Evolutionary conservation across 495 filamentous ascomycete genomes (phyloP).

Genomic region (Xylaria palmicola): DNA sequence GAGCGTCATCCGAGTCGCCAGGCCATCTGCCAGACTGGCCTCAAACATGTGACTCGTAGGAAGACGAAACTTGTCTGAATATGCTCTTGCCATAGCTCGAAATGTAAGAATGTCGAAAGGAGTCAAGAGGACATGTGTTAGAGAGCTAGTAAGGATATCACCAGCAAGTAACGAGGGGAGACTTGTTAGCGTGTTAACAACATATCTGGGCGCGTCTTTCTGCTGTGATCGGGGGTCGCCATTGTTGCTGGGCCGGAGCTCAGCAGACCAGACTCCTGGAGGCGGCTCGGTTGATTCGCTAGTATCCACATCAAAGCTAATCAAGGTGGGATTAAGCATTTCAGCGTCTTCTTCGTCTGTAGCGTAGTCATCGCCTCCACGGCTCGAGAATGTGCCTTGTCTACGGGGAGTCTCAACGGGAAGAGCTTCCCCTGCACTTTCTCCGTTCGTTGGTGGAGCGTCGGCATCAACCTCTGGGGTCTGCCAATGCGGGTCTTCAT

Average conservation of each 20-base stretch:
- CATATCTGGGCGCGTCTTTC: constrained; percentile 32
- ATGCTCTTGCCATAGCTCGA: constrained; percentile 30
- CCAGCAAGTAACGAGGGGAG: constrained; percentile 36
- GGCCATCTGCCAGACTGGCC: constrained; percentile 18
- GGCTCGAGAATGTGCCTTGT: constrained; percentile 31
- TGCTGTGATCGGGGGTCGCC: constrained; percentile 24
- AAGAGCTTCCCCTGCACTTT: constrained; percentile 24
- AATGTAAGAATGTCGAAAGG: constrained; percentile 32
- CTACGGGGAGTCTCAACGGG: constrained; percentile 32
- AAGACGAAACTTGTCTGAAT: constrained; percentile 23
- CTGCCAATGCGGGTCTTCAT: constrained; percentile 23
- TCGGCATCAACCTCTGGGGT: constrained; percentile 23
- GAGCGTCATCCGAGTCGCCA: constrained; percentile 23
- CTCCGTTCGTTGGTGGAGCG: constrained; percentile 24
- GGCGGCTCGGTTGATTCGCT: constrained; percentile 43
- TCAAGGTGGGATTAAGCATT: constrained; percentile 48
- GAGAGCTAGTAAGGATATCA: constrained; percentile 34
- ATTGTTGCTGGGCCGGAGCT: constrained; percentile 47
- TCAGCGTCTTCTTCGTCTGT: constrained; percentile 53
- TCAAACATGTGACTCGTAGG: constrained; percentile 22
- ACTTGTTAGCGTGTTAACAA: constrained; percentile 37
- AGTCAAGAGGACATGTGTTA: constrained; percentile 31
- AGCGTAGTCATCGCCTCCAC: constrained; percentile 38
- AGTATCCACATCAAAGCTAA: constrained; percentile 58
- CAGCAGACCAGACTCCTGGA: constrained; percentile 54